Base-by-base conservation (phyloP, 2,329 filamentous ascomycete species). In the Metarhizium rileyi region DNA sequence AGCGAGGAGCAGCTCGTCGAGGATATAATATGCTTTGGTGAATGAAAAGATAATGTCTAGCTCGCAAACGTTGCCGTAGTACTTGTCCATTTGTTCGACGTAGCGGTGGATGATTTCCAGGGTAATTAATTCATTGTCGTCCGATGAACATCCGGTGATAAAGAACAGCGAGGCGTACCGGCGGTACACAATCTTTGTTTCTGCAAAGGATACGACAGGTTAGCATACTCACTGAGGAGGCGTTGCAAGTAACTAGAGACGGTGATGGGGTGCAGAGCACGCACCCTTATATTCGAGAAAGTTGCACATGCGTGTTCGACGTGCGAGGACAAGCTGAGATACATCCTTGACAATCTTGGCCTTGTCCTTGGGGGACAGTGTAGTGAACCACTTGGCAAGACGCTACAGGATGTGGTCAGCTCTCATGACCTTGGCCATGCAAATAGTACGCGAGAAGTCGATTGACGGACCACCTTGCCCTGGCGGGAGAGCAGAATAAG, bases 261-360 rank as follows among this genome's bases (percentile, higher is more conserved):
- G 14, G 22, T 25, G 27, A 45, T 16, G 20, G 3, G 22, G 12
- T 18, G n/a, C 38, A 41, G 3, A 46, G 47, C 33, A 55, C 66
- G 45, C 59, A 94, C 91, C 91, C 83, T 98, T 98, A 72, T 98
- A 98, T 68, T 98, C 93, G 53, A 98, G 81, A 71, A 98, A 98
- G 73, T 98, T 98, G 81, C 93, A 98, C 93, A 98, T 98, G 68
- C 93, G 89, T 52, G 93, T 97, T 64, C 93, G 83, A 59, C 93
- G 83, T 55, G 93, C 93, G 58, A 98, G 84, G 59, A 98, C 93
- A 46, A 97, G 86, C 72, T 97, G 93, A 53, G 93, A 90, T 63
- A 98, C 93, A 77, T 98, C 93, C 72, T 98, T 98, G 78, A 98
- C 91, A 66, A 98, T 97, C 79, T 98, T 98, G 71, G 91, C 93